phyloP scores from a whole-genome alignment of 2,329 filamentous ascomycete genomes.

The Ophiostoma piceae region DNA sequence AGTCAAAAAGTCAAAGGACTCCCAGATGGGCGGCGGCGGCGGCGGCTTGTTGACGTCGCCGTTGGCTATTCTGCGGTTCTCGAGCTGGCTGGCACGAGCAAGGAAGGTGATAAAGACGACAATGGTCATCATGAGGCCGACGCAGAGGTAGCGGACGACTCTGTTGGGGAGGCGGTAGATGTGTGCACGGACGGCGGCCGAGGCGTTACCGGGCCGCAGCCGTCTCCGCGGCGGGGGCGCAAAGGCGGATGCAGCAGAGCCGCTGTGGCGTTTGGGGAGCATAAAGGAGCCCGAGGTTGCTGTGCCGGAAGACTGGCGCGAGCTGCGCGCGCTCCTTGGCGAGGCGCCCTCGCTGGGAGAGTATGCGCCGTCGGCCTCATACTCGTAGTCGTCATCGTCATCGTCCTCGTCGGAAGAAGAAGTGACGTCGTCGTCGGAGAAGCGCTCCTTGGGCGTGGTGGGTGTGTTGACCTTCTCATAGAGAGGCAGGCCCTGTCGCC shows the following conservation, averaged over 20 bases:
- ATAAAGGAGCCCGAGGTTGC: slow-evolving; percentile 42
- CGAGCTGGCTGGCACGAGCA: slow-evolving; percentile 65
- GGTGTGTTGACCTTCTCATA: slow-evolving; percentile 44
- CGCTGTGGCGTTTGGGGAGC: slow-evolving; percentile 38
- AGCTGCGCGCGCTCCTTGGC: slow-evolving; percentile 43
- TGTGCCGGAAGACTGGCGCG: slow-evolving; percentile 48
- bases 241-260: slow-evolving; percentile 28
- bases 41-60: slow-evolving; percentile 55
- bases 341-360: slow-evolving; percentile 37
- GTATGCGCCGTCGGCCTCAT: slow-evolving; percentile 35
- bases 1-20: slow-evolving; percentile 76
- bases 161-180: slow-evolving; percentile 64
- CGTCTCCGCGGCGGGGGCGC: slow-evolving; percentile 25
- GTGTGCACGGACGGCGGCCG: slow-evolving; percentile 33
- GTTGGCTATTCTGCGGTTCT: slow-evolving; percentile 56
- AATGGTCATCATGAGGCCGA: slow-evolving; percentile 63
- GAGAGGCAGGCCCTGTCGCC: slow-evolving; percentile 42
- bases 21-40: slow-evolving; percentile 67
- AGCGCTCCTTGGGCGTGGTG: slow-evolving; percentile 44
- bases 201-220: slow-evolving; percentile 15
- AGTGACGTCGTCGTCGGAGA: slow-evolving; percentile 42
- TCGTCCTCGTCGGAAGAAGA: slow-evolving; percentile 41
- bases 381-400: slow-evolving; percentile 35
- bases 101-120: slow-evolving; percentile 72
- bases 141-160: slow-evolving; percentile 71